phyloP scores from a whole-genome alignment of 257 asterid genomes.

The Handroanthus guayacan region DNA sequence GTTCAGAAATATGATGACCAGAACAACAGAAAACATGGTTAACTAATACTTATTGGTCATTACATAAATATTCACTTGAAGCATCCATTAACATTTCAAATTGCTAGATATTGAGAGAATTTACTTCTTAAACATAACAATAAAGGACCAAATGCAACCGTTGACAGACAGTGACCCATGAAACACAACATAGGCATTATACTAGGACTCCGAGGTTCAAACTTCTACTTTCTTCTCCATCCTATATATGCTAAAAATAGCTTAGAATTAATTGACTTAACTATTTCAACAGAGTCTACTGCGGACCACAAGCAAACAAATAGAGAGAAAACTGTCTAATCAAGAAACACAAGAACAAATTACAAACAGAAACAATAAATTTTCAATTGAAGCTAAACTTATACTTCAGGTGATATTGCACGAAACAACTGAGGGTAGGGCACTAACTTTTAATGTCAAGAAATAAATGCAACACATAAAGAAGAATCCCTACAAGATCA shows the following conservation, averaged over 20 bases:
- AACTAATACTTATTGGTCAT: not conserved
- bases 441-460: not conserved
- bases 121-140: not conserved
- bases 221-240: not conserved
- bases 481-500: conserved; percentile 25
- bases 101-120: not conserved
- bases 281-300: not conserved
- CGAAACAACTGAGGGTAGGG: not conserved
- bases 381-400: conserved; percentile 8
- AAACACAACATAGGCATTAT: conserved; percentile 14
- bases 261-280: not conserved
- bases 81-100: not conserved
- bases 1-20: not conserved
- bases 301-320: not conserved
- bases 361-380: conserved; percentile 5
- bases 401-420: not conserved
- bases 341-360: not conserved
- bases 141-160: not conserved
- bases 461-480: conserved; percentile 39
- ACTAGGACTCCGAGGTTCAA: not conserved
- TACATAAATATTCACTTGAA: not conserved
- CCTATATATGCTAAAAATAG: conserved; percentile 13
- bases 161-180: not conserved
- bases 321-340: not conserved
- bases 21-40: not conserved